Conservation (phyloP, 148 eudicot genomes). For the Rhododendron vialii region DNA sequence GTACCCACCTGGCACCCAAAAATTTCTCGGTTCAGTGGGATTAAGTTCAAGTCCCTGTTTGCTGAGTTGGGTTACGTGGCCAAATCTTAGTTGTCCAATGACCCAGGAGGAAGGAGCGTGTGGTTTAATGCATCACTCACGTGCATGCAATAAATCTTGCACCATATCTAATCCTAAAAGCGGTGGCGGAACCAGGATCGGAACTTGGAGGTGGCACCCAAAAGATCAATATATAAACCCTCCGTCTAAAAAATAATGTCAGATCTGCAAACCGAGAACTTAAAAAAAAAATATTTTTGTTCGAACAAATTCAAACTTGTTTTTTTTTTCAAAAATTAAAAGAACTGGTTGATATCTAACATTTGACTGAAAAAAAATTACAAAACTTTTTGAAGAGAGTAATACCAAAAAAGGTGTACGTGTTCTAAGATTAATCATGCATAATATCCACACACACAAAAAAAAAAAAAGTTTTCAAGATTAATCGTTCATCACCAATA, state of each 20-base stretch:
- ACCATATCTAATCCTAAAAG: not conserved
- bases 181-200: not conserved
- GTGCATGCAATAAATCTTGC: slow-evolving; percentile 13
- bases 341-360: too few species aligned
- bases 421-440: too few species aligned
- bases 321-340: too few species aligned
- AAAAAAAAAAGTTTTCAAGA: not conserved
- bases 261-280: not conserved
- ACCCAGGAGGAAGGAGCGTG: slow-evolving; percentile 12
- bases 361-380: too few species aligned
- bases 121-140: slow-evolving; percentile 15
- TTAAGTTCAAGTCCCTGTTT: slow-evolving; percentile 1
- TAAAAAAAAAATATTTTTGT: too few species aligned
- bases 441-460: too few species aligned
- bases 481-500: not conserved
- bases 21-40: not conserved
- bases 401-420: too few species aligned
- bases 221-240: not conserved
- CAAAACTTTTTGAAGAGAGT: too few species aligned
- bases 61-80: slow-evolving; percentile 10
- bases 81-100: slow-evolving; percentile 16
- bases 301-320: too few species aligned
- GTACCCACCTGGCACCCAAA: too few species aligned
- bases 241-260: not conserved
- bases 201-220: too few species aligned